Conservation (phyloP, 2,329 filamentous ascomycete species). For the Beauveria medogensis region DNA sequence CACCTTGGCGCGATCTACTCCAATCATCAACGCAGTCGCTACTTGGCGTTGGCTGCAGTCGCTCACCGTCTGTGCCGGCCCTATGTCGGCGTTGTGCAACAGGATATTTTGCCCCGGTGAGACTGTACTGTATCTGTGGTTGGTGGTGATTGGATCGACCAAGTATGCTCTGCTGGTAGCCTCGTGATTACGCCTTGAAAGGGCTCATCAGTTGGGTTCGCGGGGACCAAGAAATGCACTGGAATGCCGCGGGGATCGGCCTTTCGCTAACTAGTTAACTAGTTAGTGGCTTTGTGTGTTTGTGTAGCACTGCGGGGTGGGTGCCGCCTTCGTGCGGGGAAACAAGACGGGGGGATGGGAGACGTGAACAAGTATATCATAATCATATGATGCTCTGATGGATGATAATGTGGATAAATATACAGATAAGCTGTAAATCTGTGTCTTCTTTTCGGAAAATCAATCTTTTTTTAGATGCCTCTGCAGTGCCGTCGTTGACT, state of each 20-base stretch:
- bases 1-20: slow-evolving; percentile 1
- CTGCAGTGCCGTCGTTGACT: too few relatives aligned
- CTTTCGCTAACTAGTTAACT: not conserved
- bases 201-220: not conserved
- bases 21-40: not conserved
- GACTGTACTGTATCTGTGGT: not conserved
- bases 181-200: not conserved
- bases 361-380: not conserved
- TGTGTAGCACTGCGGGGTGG: not conserved
- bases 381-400: too few relatives aligned
- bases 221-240: not conserved
- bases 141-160: not conserved
- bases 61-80: slow-evolving; percentile 7
- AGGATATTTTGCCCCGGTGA: not conserved
- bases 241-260: not conserved
- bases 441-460: too few relatives aligned
- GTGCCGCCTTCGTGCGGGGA: not conserved
- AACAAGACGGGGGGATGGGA: not conserved
- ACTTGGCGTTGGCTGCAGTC: not conserved
- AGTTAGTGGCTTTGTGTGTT: not conserved
- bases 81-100: slow-evolving; percentile 8
- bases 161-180: not conserved
- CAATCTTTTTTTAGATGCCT: too few relatives aligned
- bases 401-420: too few relatives aligned
- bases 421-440: too few relatives aligned